A percentile compares a stretch with the other conserved stretches of the same genome.
These are phyloP conservation scores for Neurospora sp. DNA, from an alignment of 2,329 filamentous ascomycete species.

Conservation along the genomic window DNA sequence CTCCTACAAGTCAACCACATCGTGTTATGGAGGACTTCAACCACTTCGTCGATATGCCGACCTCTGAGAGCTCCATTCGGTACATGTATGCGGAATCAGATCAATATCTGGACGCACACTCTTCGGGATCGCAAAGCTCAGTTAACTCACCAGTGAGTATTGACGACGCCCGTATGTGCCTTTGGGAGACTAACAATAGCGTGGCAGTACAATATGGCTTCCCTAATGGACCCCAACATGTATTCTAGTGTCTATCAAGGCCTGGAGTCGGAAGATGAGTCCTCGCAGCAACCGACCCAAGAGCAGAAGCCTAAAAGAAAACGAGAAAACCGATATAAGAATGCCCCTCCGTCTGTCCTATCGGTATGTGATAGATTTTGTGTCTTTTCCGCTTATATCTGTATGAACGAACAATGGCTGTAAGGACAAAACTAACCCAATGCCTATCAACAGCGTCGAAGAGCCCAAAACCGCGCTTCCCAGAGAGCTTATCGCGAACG, in stretches of 20 bases:
- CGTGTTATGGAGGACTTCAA: constrained; percentile 24
- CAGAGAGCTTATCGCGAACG: constrained; percentile 52
- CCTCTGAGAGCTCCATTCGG: constrained; percentile 23
- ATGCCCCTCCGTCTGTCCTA: constrained; percentile 39
- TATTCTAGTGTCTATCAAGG: constrained; percentile 24
- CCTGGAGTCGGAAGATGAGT: constrained; percentile 21
- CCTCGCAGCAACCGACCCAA: constrained; percentile 16
- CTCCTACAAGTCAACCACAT: constrained; percentile 4
- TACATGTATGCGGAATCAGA: constrained; percentile 28
- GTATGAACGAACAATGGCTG: background rate
- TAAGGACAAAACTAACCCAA: background rate
- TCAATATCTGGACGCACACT: constrained; percentile 25
- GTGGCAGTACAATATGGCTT: constrained; percentile 25
- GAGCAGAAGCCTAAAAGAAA: constrained; percentile 34
- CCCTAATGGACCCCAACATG: constrained; percentile 19
- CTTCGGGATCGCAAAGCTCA: constrained; percentile 28
- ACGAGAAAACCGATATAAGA: constrained; percentile 43
- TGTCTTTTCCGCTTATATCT: background rate
- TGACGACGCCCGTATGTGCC: background rate
- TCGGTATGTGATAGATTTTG: constrained; percentile 28
- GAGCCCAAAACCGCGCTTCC: constrained; percentile 51
- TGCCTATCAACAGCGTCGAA: constrained; percentile 34
- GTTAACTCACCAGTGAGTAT: constrained; percentile 26
- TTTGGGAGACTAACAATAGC: constrained; percentile 4
- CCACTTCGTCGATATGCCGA: constrained; percentile 22